These are phyloP conservation scores for Boletus sp. DNA, from an alignment of 768 basidiomycete genomes.

Conservation along the genomic window DNA sequence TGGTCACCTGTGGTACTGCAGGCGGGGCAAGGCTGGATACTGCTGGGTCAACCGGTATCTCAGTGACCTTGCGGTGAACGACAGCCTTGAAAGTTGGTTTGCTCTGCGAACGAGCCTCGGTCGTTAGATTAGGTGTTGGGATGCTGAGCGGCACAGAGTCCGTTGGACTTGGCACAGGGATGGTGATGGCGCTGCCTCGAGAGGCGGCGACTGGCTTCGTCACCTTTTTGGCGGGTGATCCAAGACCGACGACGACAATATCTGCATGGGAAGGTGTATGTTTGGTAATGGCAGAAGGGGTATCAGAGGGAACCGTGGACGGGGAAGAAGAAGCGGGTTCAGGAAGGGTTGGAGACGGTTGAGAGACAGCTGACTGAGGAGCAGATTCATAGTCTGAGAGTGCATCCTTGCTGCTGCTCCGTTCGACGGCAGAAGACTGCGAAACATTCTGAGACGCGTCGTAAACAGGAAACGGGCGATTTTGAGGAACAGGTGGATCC, in stretches of 20 bases:
- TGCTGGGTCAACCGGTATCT: slow-evolving; percentile 25
- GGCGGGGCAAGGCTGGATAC: slow-evolving; percentile 14
- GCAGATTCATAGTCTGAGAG: slow-evolving; percentile 15
- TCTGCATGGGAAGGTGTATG: background rate
- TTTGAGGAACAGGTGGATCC: background rate
- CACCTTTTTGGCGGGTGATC: background rate
- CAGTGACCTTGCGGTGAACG: slow-evolving; percentile 55
- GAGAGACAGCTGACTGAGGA: slow-evolving; percentile 15
- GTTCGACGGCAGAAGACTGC: background rate
- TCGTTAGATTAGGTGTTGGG: slow-evolving; percentile 7
- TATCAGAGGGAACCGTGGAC: background rate
- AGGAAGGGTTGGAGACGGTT: slow-evolving; percentile 2
- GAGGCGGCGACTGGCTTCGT: background rate
- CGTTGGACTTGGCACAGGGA: slow-evolving; percentile 3
- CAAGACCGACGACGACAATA: background rate
- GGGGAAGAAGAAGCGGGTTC: background rate
- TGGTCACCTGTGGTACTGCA: slow-evolving; percentile 27
- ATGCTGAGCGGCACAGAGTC: slow-evolving; percentile 1
- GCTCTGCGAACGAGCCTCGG: slow-evolving; percentile 3
- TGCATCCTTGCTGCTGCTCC: slow-evolving; percentile 4
- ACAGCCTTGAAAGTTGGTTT: slow-evolving; percentile 49
- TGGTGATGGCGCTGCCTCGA: background rate
- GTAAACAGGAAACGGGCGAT: background rate
- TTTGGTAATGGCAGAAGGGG: background rate
- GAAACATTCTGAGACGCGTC: slow-evolving; percentile 5